Base-by-base conservation (phyloP, 2,329 filamentous ascomycete genomes). In the Verticillium longisporum region DNA sequence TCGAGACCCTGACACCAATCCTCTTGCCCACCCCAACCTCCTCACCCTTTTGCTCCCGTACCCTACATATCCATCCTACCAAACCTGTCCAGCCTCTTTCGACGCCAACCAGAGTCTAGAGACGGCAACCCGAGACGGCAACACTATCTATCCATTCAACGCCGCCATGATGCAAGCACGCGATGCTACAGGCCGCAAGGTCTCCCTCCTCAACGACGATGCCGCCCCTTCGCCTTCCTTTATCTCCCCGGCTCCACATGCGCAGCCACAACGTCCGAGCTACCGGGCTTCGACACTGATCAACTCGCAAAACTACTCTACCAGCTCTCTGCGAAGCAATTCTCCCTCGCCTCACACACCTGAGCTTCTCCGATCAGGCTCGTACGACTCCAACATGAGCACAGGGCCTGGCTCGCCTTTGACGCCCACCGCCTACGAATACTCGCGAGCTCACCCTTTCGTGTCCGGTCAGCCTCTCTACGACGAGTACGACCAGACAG, bases 191-290 rank as follows among this genome's bases (percentile, higher is more conserved):
- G 84, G 84, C 66, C 81, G 82, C 66, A 76, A 79, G 71, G 80
- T 87, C 69, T 87, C 84, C 58, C 76, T 87, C 10, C 76, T 87
- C 45, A 87, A 87, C 70, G 83, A 86, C 65, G 82, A 84, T 56
- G 69, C 73, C 14, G 68, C 26, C 14, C 15, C 56, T 15, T 33
- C 62, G 64, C 62, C 62, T 45, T 61, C 65, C 64, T 62, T 65
- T 57, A 62, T 61, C 18, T 14, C 38, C 38, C 14, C 38, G 7
- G 38, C 38, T 58, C 32, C 65, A 50, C 45, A 55, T 57, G 32
- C 65, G 53, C 45, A 55, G 34, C 62, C 65, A 45, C 63, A 66
- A 56, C 62, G 63, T 59, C 59, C 60, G 6, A 69, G 72, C 67
- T 78, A 75, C 63, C 70, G 71, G 61, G 66, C 72, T 7, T 67